A percentile compares a stretch with the other conserved stretches of the same genome.
phyloP scores from a whole-genome alignment of 768 basidiomycete genomes.

The Lentinula boryana region DNA sequence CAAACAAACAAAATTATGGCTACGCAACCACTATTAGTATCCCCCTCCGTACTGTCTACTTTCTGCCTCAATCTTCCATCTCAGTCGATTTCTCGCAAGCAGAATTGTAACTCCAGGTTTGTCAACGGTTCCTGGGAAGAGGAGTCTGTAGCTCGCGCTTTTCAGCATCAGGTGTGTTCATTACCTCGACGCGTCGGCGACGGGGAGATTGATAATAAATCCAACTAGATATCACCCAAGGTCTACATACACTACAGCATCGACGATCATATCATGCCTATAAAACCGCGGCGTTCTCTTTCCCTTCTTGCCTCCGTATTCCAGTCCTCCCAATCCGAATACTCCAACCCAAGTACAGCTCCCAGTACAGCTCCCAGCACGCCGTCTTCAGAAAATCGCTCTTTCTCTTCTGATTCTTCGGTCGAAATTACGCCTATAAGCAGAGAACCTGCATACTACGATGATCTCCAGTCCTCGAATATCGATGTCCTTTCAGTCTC shows the following conservation, averaged over 20 bases:
- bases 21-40: neutral
- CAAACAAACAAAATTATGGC: neutral
- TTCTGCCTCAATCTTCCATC: neutral
- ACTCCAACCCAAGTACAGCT: neutral
- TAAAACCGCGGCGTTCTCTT: neutral
- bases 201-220: neutral
- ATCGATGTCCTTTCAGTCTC: neutral
- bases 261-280: neutral
- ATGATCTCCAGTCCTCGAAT: neutral
- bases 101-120: neutral
- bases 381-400: neutral
- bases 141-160: neutral
- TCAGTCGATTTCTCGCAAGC: neutral
- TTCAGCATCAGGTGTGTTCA: neutral
- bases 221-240: neutral
- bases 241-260: neutral
- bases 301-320: neutral
- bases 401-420: neutral
- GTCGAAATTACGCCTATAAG: neutral
- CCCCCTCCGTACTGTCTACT: neutral
- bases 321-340: neutral
- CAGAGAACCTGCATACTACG: slow-evolving; percentile 1
- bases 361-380: neutral
- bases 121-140: neutral
- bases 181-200: neutral